Evolutionary conservation across 805 yeast genomes (phyloP), one percentile per base, ranked within the genome.

Genomic region (Pichia nakasei): DNA sequence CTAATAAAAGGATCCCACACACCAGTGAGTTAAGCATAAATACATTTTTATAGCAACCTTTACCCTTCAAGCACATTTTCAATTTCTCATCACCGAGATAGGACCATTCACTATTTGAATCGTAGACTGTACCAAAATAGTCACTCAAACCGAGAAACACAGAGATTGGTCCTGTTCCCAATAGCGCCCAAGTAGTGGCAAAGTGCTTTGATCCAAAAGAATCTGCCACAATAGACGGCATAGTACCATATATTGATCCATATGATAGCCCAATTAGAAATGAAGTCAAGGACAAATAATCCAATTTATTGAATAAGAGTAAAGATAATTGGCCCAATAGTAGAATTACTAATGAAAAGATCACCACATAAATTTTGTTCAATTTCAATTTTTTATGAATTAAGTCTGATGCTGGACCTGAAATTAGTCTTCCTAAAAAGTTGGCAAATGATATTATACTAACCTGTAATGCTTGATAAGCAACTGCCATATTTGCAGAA

Each of bases 171-270:
- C 89, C 89, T 0, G 87, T 78, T 21, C 88, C 80, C 15, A 78
- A 61, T 35, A 83, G 62, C 0, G 91, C 87, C 91, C 93, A 84
- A 1, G 81, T 70, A 0, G 89, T 81, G 20, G 87, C 78, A 57
- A 82, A 84, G 0, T 78, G 72, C 7, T 63, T 68, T 0, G 85
- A 72, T 2, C 89, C 89, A 63, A 82, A 82, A 13, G 69, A 65
- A 49, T 84, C 94, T 0, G 88, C 88, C 24, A 82, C 69, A 3
- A 82, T 70, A 1, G 89, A 82, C 3, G 94, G 94, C 57, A 79
- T 80, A 0, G 82, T 75, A 0, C 91, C 91, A 63, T 80, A 82
- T 4, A 76, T 61, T 22, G 82, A 67, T 0, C 94, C 94, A 61
- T 81, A 84, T 19, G 85, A 72, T 27, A 69, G 65, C 0, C 93